These are phyloP conservation scores for Candida taoyuanica DNA, from an alignment of 805 yeast species.

Conservation along the genomic window DNA sequence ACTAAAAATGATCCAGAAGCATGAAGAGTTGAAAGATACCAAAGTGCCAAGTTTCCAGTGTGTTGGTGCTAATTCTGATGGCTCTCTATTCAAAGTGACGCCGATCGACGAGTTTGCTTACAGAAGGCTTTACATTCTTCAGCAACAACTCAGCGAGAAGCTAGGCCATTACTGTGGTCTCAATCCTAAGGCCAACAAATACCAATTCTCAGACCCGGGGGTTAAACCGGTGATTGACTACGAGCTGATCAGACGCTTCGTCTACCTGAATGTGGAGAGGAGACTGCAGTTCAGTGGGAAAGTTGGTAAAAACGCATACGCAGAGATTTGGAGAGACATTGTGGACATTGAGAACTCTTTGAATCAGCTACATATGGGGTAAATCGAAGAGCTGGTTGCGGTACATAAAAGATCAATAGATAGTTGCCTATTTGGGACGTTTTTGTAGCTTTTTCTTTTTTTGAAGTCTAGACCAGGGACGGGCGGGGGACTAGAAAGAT, in stretches of 20 bases:
- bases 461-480: background rate
- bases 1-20: slow-evolving; percentile 40
- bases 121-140: slow-evolving; percentile 77
- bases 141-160: slow-evolving; percentile 81
- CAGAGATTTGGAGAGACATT: slow-evolving; percentile 66
- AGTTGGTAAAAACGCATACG: slow-evolving; percentile 51
- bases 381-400: no score
- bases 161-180: slow-evolving; percentile 71
- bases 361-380: slow-evolving; percentile 15
- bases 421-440: background rate
- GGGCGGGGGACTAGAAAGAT: background rate
- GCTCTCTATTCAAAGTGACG: slow-evolving; percentile 65
- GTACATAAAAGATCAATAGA: no score
- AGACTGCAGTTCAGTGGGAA: slow-evolving; percentile 50
- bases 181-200: slow-evolving; percentile 57
- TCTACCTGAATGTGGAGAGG: slow-evolving; percentile 52
- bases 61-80: slow-evolving; percentile 74
- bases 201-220: slow-evolving; percentile 32
- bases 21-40: slow-evolving; percentile 29
- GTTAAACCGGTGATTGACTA: slow-evolving; percentile 64
- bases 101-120: slow-evolving; percentile 76
- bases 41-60: slow-evolving; percentile 42
- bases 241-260: slow-evolving; percentile 49
- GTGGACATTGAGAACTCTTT: slow-evolving; percentile 48
- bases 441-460: background rate